Evolutionary conservation across 2,329 filamentous ascomycete genomes (phyloP).

Genomic region (Verticillium klebahnii): DNA sequence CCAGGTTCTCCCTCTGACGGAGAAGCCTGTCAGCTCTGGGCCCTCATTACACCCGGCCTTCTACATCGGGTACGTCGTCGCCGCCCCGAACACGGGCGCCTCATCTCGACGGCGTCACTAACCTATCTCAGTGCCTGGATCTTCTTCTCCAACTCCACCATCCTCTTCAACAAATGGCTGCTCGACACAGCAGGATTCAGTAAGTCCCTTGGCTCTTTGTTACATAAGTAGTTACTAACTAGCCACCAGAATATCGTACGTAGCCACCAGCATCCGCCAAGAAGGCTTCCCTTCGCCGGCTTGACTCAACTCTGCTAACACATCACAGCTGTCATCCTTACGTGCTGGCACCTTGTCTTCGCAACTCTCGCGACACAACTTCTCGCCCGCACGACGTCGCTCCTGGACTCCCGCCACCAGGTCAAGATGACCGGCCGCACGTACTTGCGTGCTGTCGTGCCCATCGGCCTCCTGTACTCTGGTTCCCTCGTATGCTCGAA

Average conservation of each 20-base stretch:
- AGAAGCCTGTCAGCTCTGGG: constrained; percentile 15
- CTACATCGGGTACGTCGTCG: constrained; percentile 26
- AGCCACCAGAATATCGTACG: constrained; percentile 38
- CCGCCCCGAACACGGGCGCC: background rate
- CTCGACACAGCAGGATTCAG: constrained; percentile 71
- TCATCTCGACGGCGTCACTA: background rate
- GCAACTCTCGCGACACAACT: constrained; percentile 62
- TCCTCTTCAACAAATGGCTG: constrained; percentile 91
- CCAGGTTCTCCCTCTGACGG: constrained; percentile 1
- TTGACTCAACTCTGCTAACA: background rate
- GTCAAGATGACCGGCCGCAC: constrained; percentile 56
- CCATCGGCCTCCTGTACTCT: constrained; percentile 63
- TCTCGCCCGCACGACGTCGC: constrained; percentile 57
- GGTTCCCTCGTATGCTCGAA: constrained; percentile 63
- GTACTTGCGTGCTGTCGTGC: constrained; percentile 59
- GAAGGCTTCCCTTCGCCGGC: background rate
- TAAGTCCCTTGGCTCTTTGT: constrained; percentile 35
- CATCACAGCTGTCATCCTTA: constrained; percentile 48
- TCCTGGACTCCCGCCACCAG: constrained; percentile 59
- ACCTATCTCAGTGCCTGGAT: constrained; percentile 63
- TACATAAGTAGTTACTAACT: background rate
- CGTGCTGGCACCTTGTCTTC: constrained; percentile 65
- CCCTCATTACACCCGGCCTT: constrained; percentile 17
- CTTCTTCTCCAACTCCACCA: constrained; percentile 76
- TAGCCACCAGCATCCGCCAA: background rate